phyloP scores from a whole-genome alignment of 2,329 filamentous ascomycete species.

The Leptographium wingfieldii region DNA sequence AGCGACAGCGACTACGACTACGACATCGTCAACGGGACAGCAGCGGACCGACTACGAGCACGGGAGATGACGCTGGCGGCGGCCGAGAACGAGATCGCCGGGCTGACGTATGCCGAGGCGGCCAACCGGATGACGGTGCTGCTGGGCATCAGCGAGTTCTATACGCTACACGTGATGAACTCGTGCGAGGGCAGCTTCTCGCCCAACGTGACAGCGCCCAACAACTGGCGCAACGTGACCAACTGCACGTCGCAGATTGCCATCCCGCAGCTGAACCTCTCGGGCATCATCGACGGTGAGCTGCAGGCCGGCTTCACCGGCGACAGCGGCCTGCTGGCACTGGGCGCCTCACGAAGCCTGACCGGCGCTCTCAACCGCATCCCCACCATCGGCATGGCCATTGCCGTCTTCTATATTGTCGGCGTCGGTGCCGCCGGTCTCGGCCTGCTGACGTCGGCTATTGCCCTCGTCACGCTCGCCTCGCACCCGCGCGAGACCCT shows the following conservation, averaged over 20 bases:
- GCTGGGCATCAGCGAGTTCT: constrained; percentile 21
- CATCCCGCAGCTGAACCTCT: constrained; percentile 26
- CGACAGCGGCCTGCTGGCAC: constrained; percentile 29
- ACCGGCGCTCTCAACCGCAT: constrained; percentile 35
- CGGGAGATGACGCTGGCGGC: constrained; percentile 11
- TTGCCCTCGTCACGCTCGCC: constrained; percentile 16
- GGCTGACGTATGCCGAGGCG: constrained; percentile 11
- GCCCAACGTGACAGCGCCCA: constrained; percentile 14
- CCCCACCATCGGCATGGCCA: constrained; percentile 33
- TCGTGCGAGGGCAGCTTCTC: constrained; percentile 19
- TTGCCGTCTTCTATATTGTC: constrained; percentile 37
- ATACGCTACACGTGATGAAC: constrained; percentile 19
- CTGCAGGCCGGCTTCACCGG: constrained; percentile 24
- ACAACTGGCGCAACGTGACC: constrained; percentile 14
- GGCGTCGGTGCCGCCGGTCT: constrained; percentile 29
- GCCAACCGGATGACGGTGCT: constrained; percentile 15
- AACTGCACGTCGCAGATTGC: constrained; percentile 14
- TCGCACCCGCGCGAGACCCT: constrained; percentile 12
- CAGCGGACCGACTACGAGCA: background rate
- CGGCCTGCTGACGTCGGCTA: constrained; percentile 29
- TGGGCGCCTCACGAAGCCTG: constrained; percentile 32
- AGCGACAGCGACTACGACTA: constrained; percentile 3
- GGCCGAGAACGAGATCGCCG: constrained; percentile 12
- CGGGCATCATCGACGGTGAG: constrained; percentile 31
- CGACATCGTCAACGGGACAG: background rate